These are phyloP conservation scores for Trebouxia sp. DNA, from an alignment of 139 green algal genomes.

Conservation along the genomic window DNA sequence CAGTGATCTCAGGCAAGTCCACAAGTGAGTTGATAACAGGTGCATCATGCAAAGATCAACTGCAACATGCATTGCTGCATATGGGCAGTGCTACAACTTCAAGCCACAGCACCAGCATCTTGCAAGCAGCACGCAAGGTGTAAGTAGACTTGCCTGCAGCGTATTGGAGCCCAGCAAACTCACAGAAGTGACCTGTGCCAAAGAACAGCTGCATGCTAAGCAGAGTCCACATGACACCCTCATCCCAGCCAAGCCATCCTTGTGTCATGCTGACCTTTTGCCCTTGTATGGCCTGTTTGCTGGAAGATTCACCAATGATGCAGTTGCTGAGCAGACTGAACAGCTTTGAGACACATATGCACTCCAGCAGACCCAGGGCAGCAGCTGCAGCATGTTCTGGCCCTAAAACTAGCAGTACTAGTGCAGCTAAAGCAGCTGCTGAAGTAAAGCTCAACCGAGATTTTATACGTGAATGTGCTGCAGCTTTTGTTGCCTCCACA, in stretches of 20 bases:
- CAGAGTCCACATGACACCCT: constrained; percentile 28
- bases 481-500: too few species aligned
- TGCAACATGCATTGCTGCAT: neutral
- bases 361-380: neutral
- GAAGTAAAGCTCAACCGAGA: too few species aligned
- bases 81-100: neutral
- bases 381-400: neutral
- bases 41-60: too few species aligned
- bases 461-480: too few species aligned
- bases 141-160: constrained; percentile 45
- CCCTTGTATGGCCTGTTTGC: too few species aligned
- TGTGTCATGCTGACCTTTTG: too few species aligned
- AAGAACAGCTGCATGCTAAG: constrained; percentile 71
- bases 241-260: neutral
- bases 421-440: neutral
- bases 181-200: constrained; percentile 84
- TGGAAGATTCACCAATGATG: neutral
- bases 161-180: constrained; percentile 90
- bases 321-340: neutral
- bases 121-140: neutral
- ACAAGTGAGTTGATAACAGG: too few species aligned
- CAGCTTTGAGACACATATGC: neutral
- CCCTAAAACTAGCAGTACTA: neutral
- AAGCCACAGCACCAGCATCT: neutral
- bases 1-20: too few species aligned